These are phyloP conservation scores for Penicillium paneum DNA, from an alignment of 2,329 filamentous ascomycete genomes.

Conservation along the genomic window DNA sequence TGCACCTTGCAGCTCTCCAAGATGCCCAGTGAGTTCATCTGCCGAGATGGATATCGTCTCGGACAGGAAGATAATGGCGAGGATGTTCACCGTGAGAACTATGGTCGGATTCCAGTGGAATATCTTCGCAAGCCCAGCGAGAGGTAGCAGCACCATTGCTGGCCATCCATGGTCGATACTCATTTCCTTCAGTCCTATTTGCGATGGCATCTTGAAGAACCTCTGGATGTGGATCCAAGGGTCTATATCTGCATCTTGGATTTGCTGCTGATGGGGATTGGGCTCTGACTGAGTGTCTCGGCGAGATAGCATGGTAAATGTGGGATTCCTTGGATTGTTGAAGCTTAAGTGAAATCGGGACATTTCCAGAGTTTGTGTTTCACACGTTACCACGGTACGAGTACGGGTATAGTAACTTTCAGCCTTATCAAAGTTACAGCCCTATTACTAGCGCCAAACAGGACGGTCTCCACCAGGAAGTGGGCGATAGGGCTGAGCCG, in stretches of 20 bases:
- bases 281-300: background rate
- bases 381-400: background rate
- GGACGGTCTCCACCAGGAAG: background rate
- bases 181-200: background rate
- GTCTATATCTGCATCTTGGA: background rate
- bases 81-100: constrained; percentile 11
- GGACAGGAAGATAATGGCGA: constrained; percentile 9
- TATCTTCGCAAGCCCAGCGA: constrained; percentile 6
- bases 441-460: constrained; percentile 10
- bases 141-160: constrained; percentile 5
- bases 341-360: background rate
- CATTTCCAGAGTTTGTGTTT: background rate
- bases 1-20: constrained; percentile 13
- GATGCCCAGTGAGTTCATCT: constrained; percentile 6
- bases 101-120: constrained; percentile 10
- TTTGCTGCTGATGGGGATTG: background rate
- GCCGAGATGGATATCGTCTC: constrained; percentile 9
- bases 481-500: constrained; percentile 7
- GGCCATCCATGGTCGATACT: background rate
- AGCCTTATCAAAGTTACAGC: constrained; percentile 2
- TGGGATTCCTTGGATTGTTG: background rate
- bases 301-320: background rate
- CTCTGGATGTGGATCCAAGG: background rate
- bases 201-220: constrained; percentile 2
- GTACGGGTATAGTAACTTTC: constrained; percentile 1